phyloP scores from a whole-genome alignment of 805 yeast genomes.

The Saccharomycopsis capsularis region DNA sequence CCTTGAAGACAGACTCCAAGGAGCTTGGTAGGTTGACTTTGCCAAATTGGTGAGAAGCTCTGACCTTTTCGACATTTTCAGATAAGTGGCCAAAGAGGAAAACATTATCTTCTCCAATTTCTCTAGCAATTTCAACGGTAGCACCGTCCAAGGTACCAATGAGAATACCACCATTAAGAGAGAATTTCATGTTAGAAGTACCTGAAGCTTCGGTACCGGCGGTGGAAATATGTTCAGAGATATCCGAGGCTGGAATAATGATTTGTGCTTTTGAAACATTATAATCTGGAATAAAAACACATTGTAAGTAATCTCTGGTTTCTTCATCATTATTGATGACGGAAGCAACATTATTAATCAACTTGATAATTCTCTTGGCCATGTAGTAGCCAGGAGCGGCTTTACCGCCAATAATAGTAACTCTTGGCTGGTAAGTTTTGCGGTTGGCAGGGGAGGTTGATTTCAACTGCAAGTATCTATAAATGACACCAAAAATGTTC shows the following conservation, averaged over 20 bases:
- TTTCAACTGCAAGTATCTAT: constrained; percentile 75
- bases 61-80: constrained; percentile 80
- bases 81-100: constrained; percentile 87
- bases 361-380: constrained; percentile 85
- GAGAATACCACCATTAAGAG: constrained; percentile 86
- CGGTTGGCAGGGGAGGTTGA: constrained; percentile 57
- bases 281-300: constrained; percentile 84
- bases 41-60: constrained; percentile 64
- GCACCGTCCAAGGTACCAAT: constrained; percentile 98
- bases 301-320: constrained; percentile 70
- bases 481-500: constrained; percentile 83
- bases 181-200: constrained; percentile 93
- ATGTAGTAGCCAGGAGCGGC: constrained; percentile 97
- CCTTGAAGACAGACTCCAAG: constrained; percentile 54
- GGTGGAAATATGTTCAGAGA: constrained; percentile 90
- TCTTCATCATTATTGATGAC: constrained; percentile 76
- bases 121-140: constrained; percentile 89
- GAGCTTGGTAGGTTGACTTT: constrained; percentile 48
- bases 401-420: constrained; percentile 85
- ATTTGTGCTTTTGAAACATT: constrained; percentile 92
- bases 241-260: constrained; percentile 82
- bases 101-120: constrained; percentile 88
- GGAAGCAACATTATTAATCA: constrained; percentile 72
- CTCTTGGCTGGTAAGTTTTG: constrained; percentile 62
- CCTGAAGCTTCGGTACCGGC: constrained; percentile 98